Evolutionary conservation across 441 rosid species (phyloP), one percentile per base, ranked within the genome.

Genomic region (Pelargonium exstipulatum): DNA sequence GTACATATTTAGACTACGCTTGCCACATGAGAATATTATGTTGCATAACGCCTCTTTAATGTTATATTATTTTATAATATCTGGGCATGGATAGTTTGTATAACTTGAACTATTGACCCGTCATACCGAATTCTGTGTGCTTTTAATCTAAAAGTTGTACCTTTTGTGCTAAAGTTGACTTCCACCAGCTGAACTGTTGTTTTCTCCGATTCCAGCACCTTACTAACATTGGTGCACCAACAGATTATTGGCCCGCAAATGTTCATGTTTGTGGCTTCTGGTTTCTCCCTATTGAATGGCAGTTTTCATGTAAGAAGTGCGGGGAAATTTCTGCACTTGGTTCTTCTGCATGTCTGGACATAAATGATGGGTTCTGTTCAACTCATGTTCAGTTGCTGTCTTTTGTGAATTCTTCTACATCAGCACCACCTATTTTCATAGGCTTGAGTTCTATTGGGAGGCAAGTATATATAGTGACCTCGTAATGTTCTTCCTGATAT

Each of bases 181-280:
- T 3, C 16, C 9, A 4, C 9, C 20, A 53, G n/a, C 60, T 60
- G 63, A 22, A 60, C 7, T 22, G 26, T 60, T 60, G 2, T 14
- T 35, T 62, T 62, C 20, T 62, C 20, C 43, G 4, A 46, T 67
- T 68, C 57, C 53, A 48, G 17, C 5, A 46, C 65, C 62, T 73
- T 57, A 62, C 60, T 75, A 53, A 70, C 66, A 7, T 51, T 40
- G 18, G 20, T 17, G 29, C 20, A 51, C 75, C 45, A 66, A 77
- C 95, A 93, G 97, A 85, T 82, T 91, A 93, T 74, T 93, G 96
- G 98, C 97, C 95, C 1, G 68, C 87, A 72, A 85, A 83, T 79
- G 83, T 82, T 70, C 83, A 76, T 24, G 86, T 86, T 62, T 82
- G 95, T 83, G 98, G 98, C 55, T 93, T 91, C 83, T 93, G 96